Base-by-base conservation (phyloP, 2,329 filamentous ascomycete species). In the Amauroascus niger region DNA sequence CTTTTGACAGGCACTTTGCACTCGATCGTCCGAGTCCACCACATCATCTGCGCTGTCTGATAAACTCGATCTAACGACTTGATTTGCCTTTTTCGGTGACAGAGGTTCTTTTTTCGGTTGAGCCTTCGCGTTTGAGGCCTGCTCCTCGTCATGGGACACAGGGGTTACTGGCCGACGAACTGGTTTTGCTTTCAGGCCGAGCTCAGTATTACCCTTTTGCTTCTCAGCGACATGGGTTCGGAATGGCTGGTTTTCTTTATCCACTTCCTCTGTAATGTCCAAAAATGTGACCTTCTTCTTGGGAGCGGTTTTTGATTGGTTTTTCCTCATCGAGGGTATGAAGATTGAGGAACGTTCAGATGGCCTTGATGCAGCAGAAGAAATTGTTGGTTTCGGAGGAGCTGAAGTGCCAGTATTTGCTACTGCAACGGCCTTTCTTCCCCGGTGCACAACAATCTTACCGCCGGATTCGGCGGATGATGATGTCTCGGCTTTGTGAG, bases 241-340 rank as follows among this genome's bases (percentile, higher is more conserved):
- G 13, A 51, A 1, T 14, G 49, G 49, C 18, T 44, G 37, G n/a
- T 51, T 51, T 9, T 70, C 66, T 47, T 72, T 71, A 24, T 74
- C 72, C 3, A 70, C 69, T 4, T 69, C 69, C 2, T 65, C 63
- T 1, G 64, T 57, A 24, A 65, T 56, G 52, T 75, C 71, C 53
- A 73, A 64, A 57, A 76, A 76, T 2, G 73, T 75, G 22, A 76
- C 74, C 40, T 68, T 75, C 62, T 74, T 75, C 49, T 69, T 65
- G 1, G 65, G 8, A 65, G 63, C 6, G 65, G 65, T 22, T 62
- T 64, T 26, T 64, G 49, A 35, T 64, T 53, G 46, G 64, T 69
- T 39, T 14, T 13, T 44, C n/a, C 40, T 46, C 13, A 28, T n/a
- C 9, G 14, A 39, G 5, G 32, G 16, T 14, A 41, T 30, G 13